phyloP scores from a whole-genome alignment of 352 stramenopile genomes.

The Globisporangium mamillatum region DNA sequence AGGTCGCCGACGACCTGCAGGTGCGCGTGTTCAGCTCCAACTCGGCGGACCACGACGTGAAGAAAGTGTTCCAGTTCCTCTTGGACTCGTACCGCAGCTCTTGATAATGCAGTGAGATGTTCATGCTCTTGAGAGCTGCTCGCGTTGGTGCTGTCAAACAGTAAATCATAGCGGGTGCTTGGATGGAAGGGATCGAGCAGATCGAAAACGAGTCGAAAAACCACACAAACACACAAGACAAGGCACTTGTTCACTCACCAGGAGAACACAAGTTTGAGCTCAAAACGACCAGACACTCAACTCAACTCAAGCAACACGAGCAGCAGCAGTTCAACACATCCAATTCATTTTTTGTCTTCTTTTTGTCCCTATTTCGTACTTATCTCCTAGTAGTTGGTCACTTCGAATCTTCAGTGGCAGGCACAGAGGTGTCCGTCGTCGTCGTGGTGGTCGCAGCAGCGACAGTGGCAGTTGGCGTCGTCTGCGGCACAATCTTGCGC shows the following conservation, averaged over 20 bases:
- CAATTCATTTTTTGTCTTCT: background rate
- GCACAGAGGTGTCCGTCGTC: background rate
- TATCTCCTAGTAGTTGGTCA: background rate
- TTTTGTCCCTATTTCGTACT: constrained; percentile 2
- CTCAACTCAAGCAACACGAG: background rate
- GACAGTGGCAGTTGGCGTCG: background rate
- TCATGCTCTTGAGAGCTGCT: background rate
- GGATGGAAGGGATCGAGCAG: background rate
- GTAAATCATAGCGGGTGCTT: background rate
- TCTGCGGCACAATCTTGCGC: constrained; percentile 10
- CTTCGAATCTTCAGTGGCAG: background rate
- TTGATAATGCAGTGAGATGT: background rate
- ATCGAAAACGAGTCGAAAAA: background rate
- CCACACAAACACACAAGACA: background rate
- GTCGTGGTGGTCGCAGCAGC: background rate
- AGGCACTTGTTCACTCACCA: background rate
- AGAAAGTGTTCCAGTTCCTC: constrained; percentile 73
- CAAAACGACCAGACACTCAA: background rate
- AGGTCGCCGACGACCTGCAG: constrained; percentile 49
- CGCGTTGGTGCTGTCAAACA: background rate
- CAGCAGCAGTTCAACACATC: background rate
- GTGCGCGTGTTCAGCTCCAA: constrained; percentile 49
- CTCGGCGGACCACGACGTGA: constrained; percentile 61
- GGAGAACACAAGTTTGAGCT: background rate
- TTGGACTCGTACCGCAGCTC: constrained; percentile 65